Conservation (phyloP, 2,329 filamentous ascomycete species). For the Claviceps maximensis region DNA sequence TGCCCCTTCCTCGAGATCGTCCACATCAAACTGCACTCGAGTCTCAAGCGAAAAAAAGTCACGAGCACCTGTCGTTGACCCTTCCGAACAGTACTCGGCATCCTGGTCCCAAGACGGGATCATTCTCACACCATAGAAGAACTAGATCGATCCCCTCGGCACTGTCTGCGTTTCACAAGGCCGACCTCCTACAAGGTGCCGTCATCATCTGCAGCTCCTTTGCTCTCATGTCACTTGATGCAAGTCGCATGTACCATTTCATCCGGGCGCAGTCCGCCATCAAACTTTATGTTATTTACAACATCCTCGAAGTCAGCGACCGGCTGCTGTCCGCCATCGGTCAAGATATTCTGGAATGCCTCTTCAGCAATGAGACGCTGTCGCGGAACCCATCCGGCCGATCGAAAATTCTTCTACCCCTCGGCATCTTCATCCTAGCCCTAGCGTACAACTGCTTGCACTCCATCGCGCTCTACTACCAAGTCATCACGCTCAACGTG, state of each 20-base stretch:
- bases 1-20: constrained; percentile 4
- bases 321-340: constrained; percentile 81
- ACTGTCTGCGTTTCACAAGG: constrained; percentile 80
- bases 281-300: constrained; percentile 98
- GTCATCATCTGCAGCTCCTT: constrained; percentile 78
- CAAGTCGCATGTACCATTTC: constrained; percentile 95
- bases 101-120: constrained; percentile 19
- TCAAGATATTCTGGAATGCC: constrained; percentile 89
- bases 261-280: constrained; percentile 94
- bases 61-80: constrained; percentile 7
- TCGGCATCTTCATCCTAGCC: constrained; percentile 83
- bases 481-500: constrained; percentile 94
- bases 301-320: constrained; percentile 87
- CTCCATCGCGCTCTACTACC: constrained; percentile 81
- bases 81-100: constrained; percentile 9
- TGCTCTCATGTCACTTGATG: constrained; percentile 81
- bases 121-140: constrained; percentile 48
- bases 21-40: not conserved
- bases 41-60: constrained; percentile 1
- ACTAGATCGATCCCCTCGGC: constrained; percentile 76
- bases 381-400: constrained; percentile 78
- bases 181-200: constrained; percentile 80
- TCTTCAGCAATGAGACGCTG: constrained; percentile 86
- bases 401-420: constrained; percentile 76
- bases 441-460: constrained; percentile 81